phyloP scores from a whole-genome alignment of 2,329 filamentous ascomycete genomes.

The Bretziella fagacearum region DNA sequence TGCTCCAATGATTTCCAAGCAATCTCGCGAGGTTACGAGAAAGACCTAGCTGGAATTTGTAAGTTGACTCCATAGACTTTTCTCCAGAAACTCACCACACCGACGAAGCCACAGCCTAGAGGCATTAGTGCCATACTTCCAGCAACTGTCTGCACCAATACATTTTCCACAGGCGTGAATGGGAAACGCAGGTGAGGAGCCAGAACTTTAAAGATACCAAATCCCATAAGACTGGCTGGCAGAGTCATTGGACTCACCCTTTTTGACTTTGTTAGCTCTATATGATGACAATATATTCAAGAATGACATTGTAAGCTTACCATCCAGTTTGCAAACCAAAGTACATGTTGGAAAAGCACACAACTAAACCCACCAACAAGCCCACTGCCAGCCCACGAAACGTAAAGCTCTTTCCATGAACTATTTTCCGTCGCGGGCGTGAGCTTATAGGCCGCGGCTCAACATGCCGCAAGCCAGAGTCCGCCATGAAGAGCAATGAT shows the following conservation, averaged over 20 bases:
- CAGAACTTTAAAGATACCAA: conserved; percentile 76
- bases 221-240: conserved; percentile 86
- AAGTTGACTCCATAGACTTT: background rate
- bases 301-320: conserved; percentile 16
- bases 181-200: conserved; percentile 56
- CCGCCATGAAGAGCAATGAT: too few species aligned
- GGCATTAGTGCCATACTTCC: conserved; percentile 96
- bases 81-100: conserved; percentile 39
- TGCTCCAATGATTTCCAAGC: too few species aligned
- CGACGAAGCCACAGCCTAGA: conserved; percentile 85
- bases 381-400: conserved; percentile 64
- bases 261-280: background rate
- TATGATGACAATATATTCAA: background rate
- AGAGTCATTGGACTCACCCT: conserved; percentile 72
- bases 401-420: conserved; percentile 57
- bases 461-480: background rate
- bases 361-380: conserved; percentile 68
- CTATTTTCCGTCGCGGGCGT: background rate
- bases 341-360: conserved; percentile 96
- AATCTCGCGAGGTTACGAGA: too few species aligned
- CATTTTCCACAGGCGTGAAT: conserved; percentile 91
- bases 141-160: conserved; percentile 88
- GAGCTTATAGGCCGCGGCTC: background rate
- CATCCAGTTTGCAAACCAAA: conserved; percentile 80
- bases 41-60: too few species aligned